phyloP scores from a whole-genome alignment of 2,329 filamentous ascomycete species.

The Aspergillus glaucus region DNA sequence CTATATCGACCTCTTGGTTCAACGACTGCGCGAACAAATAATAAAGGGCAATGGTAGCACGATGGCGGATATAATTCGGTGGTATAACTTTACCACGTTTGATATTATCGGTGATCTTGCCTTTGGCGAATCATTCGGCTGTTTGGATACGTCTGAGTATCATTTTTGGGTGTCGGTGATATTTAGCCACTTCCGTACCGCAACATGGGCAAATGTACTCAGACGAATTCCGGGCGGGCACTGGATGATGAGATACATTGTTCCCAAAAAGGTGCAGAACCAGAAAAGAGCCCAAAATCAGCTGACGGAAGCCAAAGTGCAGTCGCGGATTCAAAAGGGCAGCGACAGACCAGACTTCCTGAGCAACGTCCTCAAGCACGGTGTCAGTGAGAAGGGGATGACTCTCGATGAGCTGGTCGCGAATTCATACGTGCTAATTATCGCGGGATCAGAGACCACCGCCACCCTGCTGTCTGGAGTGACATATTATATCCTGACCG shows the following conservation, averaged over 20 bases:
- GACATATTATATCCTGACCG: slow-evolving; percentile 36
- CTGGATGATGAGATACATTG: not conserved
- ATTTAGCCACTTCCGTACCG: not conserved
- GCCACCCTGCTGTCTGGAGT: slow-evolving; percentile 39
- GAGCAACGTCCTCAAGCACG: slow-evolving; percentile 10
- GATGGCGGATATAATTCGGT: slow-evolving; percentile 4
- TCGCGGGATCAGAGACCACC: slow-evolving; percentile 43
- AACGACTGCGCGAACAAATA: not conserved
- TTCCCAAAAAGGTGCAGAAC: not conserved
- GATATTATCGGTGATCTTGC: slow-evolving; percentile 1
- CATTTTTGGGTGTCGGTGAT: slow-evolving; percentile 4
- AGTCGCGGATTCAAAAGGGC: not conserved
- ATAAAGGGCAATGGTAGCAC: not conserved
- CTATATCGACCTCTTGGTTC: slow-evolving; percentile 14
- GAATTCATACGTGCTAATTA: slow-evolving; percentile 17
- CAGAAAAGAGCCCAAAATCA: not conserved
- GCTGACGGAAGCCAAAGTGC: not conserved
- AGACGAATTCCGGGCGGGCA: not conserved
- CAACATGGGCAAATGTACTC: not conserved
- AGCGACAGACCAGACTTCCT: not conserved
- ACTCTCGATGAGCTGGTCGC: slow-evolving; percentile 6
- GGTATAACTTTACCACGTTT: slow-evolving; percentile 5
- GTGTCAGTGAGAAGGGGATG: slow-evolving; percentile 10
- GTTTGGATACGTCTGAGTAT: slow-evolving; percentile 2
- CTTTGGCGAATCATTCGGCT: slow-evolving; percentile 6